Evolutionary conservation across 2,329 filamentous ascomycete species (phyloP).

Genomic region (Zymoseptoria passerinii): DNA sequence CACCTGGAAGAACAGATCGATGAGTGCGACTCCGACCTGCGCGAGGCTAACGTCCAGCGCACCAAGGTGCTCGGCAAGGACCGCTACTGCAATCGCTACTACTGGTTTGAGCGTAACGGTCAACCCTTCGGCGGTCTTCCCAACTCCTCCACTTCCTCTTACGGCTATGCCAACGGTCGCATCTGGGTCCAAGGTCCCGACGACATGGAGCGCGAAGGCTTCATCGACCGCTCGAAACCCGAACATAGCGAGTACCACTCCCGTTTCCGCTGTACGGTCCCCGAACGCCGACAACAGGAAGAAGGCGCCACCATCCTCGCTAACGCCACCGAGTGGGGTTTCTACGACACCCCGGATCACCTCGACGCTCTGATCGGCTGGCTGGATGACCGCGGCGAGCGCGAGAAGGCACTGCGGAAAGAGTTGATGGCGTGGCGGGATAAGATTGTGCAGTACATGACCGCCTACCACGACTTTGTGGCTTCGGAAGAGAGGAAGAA

Average conservation of each 20-base stretch:
- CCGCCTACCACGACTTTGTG: conserved; percentile 32
- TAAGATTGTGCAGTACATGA: conserved; percentile 65
- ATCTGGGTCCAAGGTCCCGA: conserved; percentile 96
- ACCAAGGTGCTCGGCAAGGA: conserved; percentile 87
- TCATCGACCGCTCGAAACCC: conserved; percentile 67
- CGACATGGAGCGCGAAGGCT: conserved; percentile 75
- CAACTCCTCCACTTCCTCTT: conserved; percentile 75
- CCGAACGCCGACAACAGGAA: conserved; percentile 75
- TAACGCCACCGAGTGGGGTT: conserved; percentile 79
- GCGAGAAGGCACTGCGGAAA: conserved; percentile 81
- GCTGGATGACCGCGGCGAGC: conserved; percentile 78
- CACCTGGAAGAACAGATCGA: conserved; percentile 79
- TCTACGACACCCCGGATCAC: conserved; percentile 70
- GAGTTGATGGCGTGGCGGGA: conserved; percentile 68
- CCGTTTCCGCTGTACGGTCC: conserved; percentile 72
- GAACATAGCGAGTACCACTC: conserved; percentile 66
- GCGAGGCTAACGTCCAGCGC: conserved; percentile 86
- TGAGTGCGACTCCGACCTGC: conserved; percentile 79
- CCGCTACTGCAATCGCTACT: conserved; percentile 96
- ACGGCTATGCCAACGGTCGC: conserved; percentile 86
- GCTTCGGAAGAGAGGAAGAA: conserved; percentile 44
- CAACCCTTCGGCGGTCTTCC: conserved; percentile 92
- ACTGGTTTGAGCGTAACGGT: conserved; percentile 97
- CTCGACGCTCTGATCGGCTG: conserved; percentile 75
- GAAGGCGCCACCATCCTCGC: conserved; percentile 74